These are phyloP conservation scores for Trichoderma citrinoviride DNA, from an alignment of 2,329 filamentous ascomycete genomes.

Conservation along the genomic window DNA sequence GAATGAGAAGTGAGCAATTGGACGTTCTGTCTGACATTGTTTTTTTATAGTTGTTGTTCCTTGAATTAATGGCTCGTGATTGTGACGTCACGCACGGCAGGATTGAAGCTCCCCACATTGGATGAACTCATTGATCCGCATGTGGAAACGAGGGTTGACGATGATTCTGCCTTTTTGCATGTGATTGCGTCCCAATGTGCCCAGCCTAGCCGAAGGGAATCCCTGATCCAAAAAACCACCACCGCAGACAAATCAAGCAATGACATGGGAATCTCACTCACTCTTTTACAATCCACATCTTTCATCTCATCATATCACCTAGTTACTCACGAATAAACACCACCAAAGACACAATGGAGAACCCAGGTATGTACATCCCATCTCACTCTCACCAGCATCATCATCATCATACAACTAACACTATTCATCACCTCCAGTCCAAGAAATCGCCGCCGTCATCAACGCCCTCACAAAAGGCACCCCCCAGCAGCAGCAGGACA, in stretches of 20 bases:
- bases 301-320: no score
- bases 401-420: background rate
- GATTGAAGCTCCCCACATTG: slow-evolving; percentile 11
- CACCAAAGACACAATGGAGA: slow-evolving; percentile 36
- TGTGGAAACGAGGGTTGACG: background rate
- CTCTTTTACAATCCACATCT: no score
- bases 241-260: background rate
- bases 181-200: slow-evolving; percentile 5
- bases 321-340: no score
- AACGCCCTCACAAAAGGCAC: slow-evolving; percentile 64
- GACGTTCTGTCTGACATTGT: background rate
- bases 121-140: slow-evolving; percentile 13
- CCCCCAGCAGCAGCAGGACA: slow-evolving; percentile 61
- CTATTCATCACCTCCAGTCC: slow-evolving; percentile 34
- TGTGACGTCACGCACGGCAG: slow-evolving; percentile 31
- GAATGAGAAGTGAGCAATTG: background rate
- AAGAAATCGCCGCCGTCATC: slow-evolving; percentile 66
- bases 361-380: slow-evolving; percentile 38
- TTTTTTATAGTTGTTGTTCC: no score
- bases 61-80: slow-evolving; percentile 4
- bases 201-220: background rate
- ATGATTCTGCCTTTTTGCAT: slow-evolving; percentile 11
- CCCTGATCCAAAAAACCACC: background rate
- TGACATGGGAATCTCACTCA: background rate
- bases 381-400: background rate